Evolutionary conservation across 2,329 filamentous ascomycete species (phyloP).

Genomic region (Fusarium albosuccineum): DNA sequence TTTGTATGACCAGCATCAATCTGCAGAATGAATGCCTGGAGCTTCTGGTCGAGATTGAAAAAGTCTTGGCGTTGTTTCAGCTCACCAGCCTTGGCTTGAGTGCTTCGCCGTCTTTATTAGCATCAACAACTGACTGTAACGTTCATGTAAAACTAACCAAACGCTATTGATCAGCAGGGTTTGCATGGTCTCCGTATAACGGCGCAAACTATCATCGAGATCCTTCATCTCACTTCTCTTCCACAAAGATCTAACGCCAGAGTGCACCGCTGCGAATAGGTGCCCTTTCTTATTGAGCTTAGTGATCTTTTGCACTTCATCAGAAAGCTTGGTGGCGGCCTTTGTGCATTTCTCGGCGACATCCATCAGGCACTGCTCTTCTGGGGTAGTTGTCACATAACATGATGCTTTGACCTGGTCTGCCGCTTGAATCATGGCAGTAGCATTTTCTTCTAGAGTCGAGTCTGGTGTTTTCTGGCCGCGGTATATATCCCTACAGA

Average conservation of each 20-base stretch:
- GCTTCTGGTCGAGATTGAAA: background rate
- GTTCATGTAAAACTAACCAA: background rate
- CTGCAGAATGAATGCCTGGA: background rate
- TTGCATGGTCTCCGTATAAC: background rate
- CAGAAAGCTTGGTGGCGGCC: background rate
- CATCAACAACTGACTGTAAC: background rate
- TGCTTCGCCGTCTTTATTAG: background rate
- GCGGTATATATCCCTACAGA: background rate
- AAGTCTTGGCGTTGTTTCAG: background rate
- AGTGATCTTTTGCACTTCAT: background rate
- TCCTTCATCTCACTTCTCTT: background rate
- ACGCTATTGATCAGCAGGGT: background rate
- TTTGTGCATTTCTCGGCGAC: background rate
- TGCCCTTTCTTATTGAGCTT: background rate
- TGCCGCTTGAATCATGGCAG: background rate
- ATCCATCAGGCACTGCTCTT: background rate
- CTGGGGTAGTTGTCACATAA: background rate
- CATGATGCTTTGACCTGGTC: background rate
- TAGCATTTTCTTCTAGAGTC: background rate
- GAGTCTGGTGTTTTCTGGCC: slow-evolving; percentile 3
- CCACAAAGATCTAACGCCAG: background rate
- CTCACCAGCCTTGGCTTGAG: background rate
- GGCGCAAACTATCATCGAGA: background rate
- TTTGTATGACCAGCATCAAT: background rate
- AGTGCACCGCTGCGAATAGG: background rate